phyloP scores from a whole-genome alignment of 768 basidiomycete genomes.

The Udeniomyces megalosporus region DNA sequence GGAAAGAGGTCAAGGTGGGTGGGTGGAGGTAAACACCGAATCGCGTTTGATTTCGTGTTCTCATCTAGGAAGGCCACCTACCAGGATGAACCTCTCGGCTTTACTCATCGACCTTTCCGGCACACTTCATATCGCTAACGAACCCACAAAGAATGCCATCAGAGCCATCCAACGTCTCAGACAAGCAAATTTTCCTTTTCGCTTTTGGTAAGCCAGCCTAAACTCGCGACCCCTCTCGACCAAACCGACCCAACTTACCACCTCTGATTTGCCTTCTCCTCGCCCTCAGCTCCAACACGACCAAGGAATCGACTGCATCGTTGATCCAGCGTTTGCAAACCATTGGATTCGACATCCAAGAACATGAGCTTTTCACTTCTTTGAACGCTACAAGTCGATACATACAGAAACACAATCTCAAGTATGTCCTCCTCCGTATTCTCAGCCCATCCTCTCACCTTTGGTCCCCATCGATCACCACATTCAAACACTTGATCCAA shows the following conservation, averaged over 20 bases:
- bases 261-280: not conserved
- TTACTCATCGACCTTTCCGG: too few relatives aligned
- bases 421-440: conserved; percentile 21
- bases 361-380: conserved; percentile 46
- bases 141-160: conserved; percentile 38
- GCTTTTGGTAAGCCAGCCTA: conserved; percentile 30
- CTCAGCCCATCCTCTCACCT: not conserved
- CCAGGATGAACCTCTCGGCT: too few relatives aligned
- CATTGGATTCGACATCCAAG: conserved; percentile 39
- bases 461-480: not conserved
- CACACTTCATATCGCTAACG: conserved; percentile 38
- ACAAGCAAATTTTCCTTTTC: conserved; percentile 27
- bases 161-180: conserved; percentile 33
- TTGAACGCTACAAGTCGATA: conserved; percentile 40
- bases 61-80: too few relatives aligned
- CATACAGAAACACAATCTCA: conserved; percentile 32
- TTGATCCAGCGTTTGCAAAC: conserved; percentile 34
- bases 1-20: not conserved
- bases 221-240: not conserved
- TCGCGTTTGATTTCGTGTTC: too few relatives aligned
- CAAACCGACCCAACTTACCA: not conserved
- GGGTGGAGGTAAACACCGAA: not conserved
- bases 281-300: conserved; percentile 51
- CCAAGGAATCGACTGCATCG: conserved; percentile 42
- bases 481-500: not conserved